Percentiles rank a stretch among this genome's conserved stretches.
Conservation (phyloP, 306 rosid genomes). For the Medicago lupulina region DNA sequence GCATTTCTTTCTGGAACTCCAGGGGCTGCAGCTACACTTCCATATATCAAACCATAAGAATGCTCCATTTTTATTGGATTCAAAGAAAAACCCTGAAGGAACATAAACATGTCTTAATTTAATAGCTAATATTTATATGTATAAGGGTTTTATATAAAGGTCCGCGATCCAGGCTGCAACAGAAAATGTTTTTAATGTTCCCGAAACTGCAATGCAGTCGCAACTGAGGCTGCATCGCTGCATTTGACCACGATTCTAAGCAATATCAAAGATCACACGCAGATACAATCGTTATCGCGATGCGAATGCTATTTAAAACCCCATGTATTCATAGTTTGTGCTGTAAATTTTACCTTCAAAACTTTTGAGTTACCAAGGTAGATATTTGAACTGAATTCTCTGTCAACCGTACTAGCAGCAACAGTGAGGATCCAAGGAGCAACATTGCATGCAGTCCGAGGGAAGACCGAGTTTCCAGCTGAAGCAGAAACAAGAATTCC, state of each 20-base stretch:
- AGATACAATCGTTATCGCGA: background rate
- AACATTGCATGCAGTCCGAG: slow-evolving; percentile 68
- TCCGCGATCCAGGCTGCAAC: background rate
- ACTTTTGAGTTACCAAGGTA: slow-evolving; percentile 65
- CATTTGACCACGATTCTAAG: background rate
- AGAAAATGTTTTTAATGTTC: background rate
- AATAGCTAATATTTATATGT: background rate
- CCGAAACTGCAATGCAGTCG: background rate
- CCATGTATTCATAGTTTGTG: background rate
- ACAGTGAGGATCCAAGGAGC: slow-evolving; percentile 86
- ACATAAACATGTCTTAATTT: slow-evolving; percentile 4
- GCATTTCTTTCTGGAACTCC: slow-evolving; percentile 61
- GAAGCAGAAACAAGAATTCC: slow-evolving; percentile 78
- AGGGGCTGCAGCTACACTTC: slow-evolving; percentile 62
- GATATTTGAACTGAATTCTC: slow-evolving; percentile 66
- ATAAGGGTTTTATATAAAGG: background rate
- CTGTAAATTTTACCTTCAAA: slow-evolving; percentile 55
- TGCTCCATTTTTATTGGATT: slow-evolving; percentile 65
- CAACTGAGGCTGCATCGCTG: background rate
- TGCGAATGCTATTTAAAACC: background rate
- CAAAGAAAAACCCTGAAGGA: slow-evolving; percentile 65
- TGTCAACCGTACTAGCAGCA: slow-evolving; percentile 70
- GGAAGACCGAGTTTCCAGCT: slow-evolving; percentile 70
- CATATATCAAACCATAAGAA: slow-evolving; percentile 57
- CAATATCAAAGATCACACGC: background rate